Conservation (phyloP, 108 stramenopile species). For the Cyclotella choctawhatcheeana region DNA sequence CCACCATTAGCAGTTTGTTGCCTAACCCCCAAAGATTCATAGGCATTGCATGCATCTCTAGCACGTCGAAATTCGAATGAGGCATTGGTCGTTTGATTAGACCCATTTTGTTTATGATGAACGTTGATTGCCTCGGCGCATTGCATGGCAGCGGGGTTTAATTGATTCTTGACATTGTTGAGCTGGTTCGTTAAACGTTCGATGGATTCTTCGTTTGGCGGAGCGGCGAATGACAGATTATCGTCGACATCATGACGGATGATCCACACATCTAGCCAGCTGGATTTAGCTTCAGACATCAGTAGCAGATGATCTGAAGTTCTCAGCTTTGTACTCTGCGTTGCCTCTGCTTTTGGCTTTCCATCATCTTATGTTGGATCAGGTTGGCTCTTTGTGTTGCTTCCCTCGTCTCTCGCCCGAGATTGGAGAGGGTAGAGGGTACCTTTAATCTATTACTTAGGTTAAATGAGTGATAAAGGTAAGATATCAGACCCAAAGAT, state of each 20-base stretch:
- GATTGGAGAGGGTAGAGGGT: no score
- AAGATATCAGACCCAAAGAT: no score
- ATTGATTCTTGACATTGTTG: constrained; percentile 56
- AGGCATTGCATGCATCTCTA: constrained; percentile 71
- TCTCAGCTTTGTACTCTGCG: no score
- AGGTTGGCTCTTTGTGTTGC: no score
- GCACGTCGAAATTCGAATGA: constrained; percentile 63
- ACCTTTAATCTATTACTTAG: no score
- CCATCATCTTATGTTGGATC: no score
- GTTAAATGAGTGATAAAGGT: no score
- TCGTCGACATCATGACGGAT: not conserved
- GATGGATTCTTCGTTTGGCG: not conserved
- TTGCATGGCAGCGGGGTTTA: constrained; percentile 62
- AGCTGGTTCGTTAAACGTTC: constrained; percentile 6
- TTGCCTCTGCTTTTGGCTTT: no score
- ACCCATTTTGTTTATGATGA: constrained; percentile 5
- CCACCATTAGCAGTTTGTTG: not conserved
- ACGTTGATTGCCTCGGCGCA: constrained; percentile 41
- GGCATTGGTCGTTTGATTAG: constrained; percentile 14
- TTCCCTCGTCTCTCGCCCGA: no score
- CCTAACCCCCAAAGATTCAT: constrained; percentile 64
- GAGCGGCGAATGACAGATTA: not conserved
- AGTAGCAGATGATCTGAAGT: no score
- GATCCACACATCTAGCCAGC: constrained; percentile 1
- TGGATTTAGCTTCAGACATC: constrained; percentile 3